Conservation (phyloP, 192 early-diverging fungal genomes). For the Backusella tuberculispora region DNA sequence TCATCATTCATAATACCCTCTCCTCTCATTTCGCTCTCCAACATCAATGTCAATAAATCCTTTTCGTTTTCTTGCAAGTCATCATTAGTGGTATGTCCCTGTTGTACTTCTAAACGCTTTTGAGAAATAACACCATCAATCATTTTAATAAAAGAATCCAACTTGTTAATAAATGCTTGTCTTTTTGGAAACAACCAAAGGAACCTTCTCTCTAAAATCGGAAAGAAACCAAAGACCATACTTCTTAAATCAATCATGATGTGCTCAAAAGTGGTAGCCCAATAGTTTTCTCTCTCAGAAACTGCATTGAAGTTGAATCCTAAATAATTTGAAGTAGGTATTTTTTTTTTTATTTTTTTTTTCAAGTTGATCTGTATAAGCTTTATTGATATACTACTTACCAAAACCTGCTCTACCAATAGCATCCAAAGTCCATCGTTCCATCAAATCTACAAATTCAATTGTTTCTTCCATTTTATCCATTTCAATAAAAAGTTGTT, state of each 20-base stretch:
- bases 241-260: background rate
- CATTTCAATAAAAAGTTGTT: background rate
- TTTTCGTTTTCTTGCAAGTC: slow-evolving; percentile 37
- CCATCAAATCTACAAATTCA: slow-evolving; percentile 21
- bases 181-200: slow-evolving; percentile 21
- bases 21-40: slow-evolving; percentile 24
- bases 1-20: slow-evolving; percentile 18
- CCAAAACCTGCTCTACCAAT: slow-evolving; percentile 37
- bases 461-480: slow-evolving; percentile 2
- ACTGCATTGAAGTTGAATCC: slow-evolving; percentile 25
- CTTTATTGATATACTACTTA: background rate
- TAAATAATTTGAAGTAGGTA: background rate
- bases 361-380: too few relatives aligned
- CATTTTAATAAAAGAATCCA: slow-evolving; percentile 19
- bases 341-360: background rate
- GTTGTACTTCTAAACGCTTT: slow-evolving; percentile 7
- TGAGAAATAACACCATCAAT: slow-evolving; percentile 6
- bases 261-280: slow-evolving; percentile 22
- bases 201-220: slow-evolving; percentile 10
- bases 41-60: slow-evolving; percentile 38
- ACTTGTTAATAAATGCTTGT: slow-evolving; percentile 12
- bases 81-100: slow-evolving; percentile 18
- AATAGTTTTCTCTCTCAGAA: slow-evolving; percentile 8
- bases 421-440: slow-evolving; percentile 34
- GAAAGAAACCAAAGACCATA: slow-evolving; percentile 18